A percentile compares a stretch with the other conserved stretches of the same genome.
phyloP scores from a whole-genome alignment of 176 grass and related monocot species.

The Oryza glumipatula region DNA sequence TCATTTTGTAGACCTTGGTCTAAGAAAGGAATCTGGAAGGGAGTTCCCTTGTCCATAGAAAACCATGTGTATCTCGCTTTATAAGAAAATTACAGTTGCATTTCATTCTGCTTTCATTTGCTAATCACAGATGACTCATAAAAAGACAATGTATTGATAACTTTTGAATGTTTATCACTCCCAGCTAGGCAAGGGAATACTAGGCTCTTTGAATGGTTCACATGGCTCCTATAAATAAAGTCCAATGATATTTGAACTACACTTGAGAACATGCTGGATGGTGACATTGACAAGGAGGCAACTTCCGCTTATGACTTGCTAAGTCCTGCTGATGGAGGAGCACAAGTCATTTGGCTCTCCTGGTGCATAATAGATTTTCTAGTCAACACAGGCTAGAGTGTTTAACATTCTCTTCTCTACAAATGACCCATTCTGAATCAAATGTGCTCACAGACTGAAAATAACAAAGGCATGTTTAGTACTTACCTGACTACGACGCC shows the following conservation, averaged over 20 bases:
- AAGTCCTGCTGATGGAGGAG: neutral
- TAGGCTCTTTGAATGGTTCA: neutral
- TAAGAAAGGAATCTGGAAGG: neutral
- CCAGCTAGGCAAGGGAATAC: neutral
- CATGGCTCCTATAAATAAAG: neutral
- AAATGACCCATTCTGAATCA: neutral
- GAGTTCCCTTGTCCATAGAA: neutral
- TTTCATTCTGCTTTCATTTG: constrained; percentile 5
- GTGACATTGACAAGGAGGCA: neutral
- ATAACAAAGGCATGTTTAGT: constrained; percentile 10
- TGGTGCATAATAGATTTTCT: neutral
- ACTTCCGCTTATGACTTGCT: neutral
- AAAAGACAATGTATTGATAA: constrained; percentile 20
- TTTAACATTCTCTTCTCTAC: neutral
- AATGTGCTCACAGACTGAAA: neutral
- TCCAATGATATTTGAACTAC: neutral
- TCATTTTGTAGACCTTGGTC: neutral
- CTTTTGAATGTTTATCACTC: neutral
- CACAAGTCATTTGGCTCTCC: neutral
- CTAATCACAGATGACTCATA: neutral
- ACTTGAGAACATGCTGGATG: neutral
- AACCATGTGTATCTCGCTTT: neutral
- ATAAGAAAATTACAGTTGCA: constrained; percentile 1
- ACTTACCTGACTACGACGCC: constrained; percentile 68
- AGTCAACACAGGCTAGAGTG: neutral